Base-by-base conservation (phyloP, 257 asterid species). In the Voacanga thouarsii region DNA sequence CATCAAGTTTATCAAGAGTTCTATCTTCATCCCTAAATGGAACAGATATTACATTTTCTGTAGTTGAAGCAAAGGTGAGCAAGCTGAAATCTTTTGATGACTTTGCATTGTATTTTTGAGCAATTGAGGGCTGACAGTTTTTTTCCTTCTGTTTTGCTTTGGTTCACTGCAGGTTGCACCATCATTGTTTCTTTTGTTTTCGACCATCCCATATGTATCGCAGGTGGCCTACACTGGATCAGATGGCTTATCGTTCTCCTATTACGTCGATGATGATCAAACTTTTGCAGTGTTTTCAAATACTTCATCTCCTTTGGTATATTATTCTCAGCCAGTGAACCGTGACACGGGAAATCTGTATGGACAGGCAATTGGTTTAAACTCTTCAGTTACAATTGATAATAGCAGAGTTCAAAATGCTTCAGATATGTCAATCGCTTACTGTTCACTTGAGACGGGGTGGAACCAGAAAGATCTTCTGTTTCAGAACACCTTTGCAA, bases 261-360 rank as follows among this genome's bases (percentile, higher is more conserved):
- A 63, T 78, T 78, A 75, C 59, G 51, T 28, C 1, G 51, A 75
- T 7, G 74, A 67, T 16, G 80, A 28, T 19, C 73, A 75, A 16
- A 72, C 72, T 0, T 75, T 78, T 8, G 82, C 82, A 4, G 30
- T 61, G 19, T 83, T 71, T 69, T 65, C 80, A 1, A 85, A 83
- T 63, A 50, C 82, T 65, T 74, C 87, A 3, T 33, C 78, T 37
- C 51, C 81, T 19, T 28, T 78, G 6, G 2, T 57, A 6, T 64
- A 55, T 11, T 85, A 85, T 39, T 70, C 75, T 70, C 88, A 85
- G 73, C 82, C 84, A 11, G 86, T 75, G 75, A 69, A 85, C 47
- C 81, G 77, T 3, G 79, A 85, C 65, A 79, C 79, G 0, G 88
- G 84, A 12, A 53, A 79, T 72, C 55, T 69, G 18, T 74, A 51